These are phyloP conservation scores for Alternaria gansuensis DNA, from an alignment of 2,329 filamentous ascomycete species.

Conservation along the genomic window DNA sequence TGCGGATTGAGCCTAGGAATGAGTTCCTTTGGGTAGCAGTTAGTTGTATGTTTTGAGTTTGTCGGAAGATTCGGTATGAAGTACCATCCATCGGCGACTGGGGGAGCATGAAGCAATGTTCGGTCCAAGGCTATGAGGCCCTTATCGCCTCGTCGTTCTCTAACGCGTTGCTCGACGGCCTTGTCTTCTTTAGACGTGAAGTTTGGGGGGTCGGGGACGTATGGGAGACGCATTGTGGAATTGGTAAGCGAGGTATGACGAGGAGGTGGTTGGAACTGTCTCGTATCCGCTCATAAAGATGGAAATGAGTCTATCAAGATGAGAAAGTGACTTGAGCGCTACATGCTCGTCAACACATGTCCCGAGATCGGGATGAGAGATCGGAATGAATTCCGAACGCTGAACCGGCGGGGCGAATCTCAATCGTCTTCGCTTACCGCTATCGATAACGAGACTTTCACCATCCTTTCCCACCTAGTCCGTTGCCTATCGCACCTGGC, in stretches of 20 bases:
- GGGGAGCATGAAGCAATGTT: slow-evolving; percentile 63
- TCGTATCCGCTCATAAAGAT: background rate
- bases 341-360: background rate
- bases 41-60: background rate
- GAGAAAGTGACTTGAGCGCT: background rate
- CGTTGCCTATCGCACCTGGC: background rate
- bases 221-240: slow-evolving; percentile 63
- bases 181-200: slow-evolving; percentile 59
- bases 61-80: background rate
- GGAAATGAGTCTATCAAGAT: background rate
- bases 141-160: slow-evolving; percentile 60
- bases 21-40: slow-evolving; percentile 55
- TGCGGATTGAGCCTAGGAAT: slow-evolving; percentile 65
- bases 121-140: slow-evolving; percentile 63
- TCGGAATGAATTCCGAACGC: slow-evolving; percentile 26
- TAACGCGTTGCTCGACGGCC: slow-evolving; percentile 61
- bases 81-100: slow-evolving; percentile 65
- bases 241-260: background rate
- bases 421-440: slow-evolving; percentile 13
- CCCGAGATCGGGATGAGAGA: slow-evolving; percentile 4
- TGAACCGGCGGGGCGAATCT: slow-evolving; percentile 8
- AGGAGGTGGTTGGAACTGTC: background rate
- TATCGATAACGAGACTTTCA: slow-evolving; percentile 26
- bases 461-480: background rate
- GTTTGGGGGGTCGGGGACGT: slow-evolving; percentile 61